Base-by-base conservation (phyloP, 768 basidiomycete species). In the Cystobasidium tubakii region DNA sequence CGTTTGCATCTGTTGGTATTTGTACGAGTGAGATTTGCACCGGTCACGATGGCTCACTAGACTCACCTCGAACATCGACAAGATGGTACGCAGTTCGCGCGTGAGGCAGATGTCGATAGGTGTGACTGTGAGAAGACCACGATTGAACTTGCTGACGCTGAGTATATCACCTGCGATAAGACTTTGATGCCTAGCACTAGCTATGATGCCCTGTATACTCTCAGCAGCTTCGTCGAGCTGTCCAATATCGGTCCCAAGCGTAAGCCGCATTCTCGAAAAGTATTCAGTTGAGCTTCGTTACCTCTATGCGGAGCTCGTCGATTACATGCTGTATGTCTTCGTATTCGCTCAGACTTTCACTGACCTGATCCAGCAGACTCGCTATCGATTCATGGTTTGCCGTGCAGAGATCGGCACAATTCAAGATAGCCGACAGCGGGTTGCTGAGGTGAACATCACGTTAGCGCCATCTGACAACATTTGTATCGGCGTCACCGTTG, bases 161-260 rank as follows among this genome's bases (percentile, higher is more conserved):
- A 74, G 25, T 1, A 74, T 74, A 34, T 74, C 73, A 23, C 42
- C 27, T 12, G 43, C 55, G 23, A 74, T 74, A 3, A 60, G 34
- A 21, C 25, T 29, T 43, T 74, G 73, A 55, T 74, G 73, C 15
- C 73, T 10, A 19, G 73, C 73, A 36, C 63, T 65, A 17, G 63
- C 63, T 21, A 65, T 44, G 29, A 65, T 65, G 43, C 63, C 63
- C 29, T 65, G 63, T 44, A 65, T 44, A 23, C 63, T 65, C 25
- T 65, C 63, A 39, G 63, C 63, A 4, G 63, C 63, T 23, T 65
- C 63, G 17, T 65, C 63, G 12, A 65, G 63, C 63, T 60, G 27
- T 7, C 27, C n/a, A 29, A 54, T 7, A n/a, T 7, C 7, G 6
- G 53, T 54, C 21, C 21, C n/a, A 10, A 4, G 10, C 4, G 21